Evolutionary conservation across 805 yeast species (phyloP).

Genomic region (Barnettozyma sp.): DNA sequence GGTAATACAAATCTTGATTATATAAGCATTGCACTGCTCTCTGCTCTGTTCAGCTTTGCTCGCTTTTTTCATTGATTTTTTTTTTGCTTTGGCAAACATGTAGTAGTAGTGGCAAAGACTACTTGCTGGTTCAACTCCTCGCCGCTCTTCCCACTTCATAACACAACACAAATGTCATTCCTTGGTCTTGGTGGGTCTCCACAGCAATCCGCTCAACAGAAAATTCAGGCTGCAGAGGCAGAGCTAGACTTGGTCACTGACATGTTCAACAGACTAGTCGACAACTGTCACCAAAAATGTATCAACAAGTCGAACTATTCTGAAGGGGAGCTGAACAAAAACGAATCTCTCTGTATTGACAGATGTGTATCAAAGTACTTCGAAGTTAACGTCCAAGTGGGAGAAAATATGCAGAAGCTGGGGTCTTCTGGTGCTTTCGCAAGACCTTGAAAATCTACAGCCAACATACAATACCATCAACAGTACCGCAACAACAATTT

Average conservation of each 20-base stretch:
- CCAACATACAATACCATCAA: too few species aligned
- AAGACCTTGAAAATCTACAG: conserved; percentile 16
- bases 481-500: too few species aligned
- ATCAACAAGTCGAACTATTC: conserved; percentile 49
- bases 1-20: too few species aligned
- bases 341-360: conserved; percentile 82
- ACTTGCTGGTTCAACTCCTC: too few species aligned
- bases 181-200: conserved; percentile 75
- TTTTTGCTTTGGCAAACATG: too few species aligned
- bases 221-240: conserved; percentile 87
- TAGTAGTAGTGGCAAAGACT: too few species aligned
- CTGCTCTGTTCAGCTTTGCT: too few species aligned
- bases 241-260: conserved; percentile 97
- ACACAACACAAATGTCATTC: conserved; percentile 64
- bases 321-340: conserved; percentile 70
- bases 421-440: conserved; percentile 38
- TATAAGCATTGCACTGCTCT: too few species aligned
- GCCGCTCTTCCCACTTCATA: too few species aligned
- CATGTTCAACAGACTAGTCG: conserved; percentile 90
- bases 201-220: conserved; percentile 65
- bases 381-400: conserved; percentile 90
- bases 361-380: conserved; percentile 95
- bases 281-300: conserved; percentile 85
- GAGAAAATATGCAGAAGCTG: conserved; percentile 61
- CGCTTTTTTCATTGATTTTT: too few species aligned